Percentiles rank a stretch among this genome's conserved stretches.
phyloP scores from a whole-genome alignment of 2,329 filamentous ascomycete species.

The Penicillium concentricum region DNA sequence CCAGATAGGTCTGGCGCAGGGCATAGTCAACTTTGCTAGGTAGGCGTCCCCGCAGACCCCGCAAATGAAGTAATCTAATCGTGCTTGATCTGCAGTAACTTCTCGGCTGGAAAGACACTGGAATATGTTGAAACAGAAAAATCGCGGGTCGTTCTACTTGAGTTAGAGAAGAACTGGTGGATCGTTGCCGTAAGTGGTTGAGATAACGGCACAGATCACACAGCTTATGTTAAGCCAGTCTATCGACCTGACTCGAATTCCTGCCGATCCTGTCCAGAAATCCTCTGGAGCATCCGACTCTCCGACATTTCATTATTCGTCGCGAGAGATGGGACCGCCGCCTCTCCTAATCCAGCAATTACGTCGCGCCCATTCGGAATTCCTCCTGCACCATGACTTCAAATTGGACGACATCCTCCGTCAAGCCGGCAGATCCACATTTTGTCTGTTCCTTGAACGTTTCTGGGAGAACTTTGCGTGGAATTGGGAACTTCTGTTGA shows the following conservation, averaged over 20 bases:
- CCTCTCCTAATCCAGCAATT: conserved; percentile 77
- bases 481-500: conserved; percentile 83
- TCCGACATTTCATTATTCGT: conserved; percentile 72
- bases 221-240: conserved; percentile 52
- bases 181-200: conserved; percentile 71
- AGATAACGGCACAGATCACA: background rate
- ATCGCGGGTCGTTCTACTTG: conserved; percentile 76
- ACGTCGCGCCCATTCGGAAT: conserved; percentile 75
- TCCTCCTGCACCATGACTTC: conserved; percentile 81
- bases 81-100: conserved; percentile 57
- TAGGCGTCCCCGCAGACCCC: conserved; percentile 36
- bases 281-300: conserved; percentile 39
- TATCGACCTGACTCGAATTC: conserved; percentile 76
- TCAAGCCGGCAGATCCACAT: conserved; percentile 63
- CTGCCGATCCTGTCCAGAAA: conserved; percentile 50
- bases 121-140: conserved; percentile 91
- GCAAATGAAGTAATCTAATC: conserved; percentile 16
- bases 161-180: conserved; percentile 94
- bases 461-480: conserved; percentile 74
- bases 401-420: conserved; percentile 70
- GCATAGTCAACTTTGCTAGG: conserved; percentile 88
- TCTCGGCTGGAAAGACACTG: conserved; percentile 72
- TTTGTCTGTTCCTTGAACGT: conserved; percentile 68
- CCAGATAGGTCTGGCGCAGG: conserved; percentile 93
- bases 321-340: conserved; percentile 83